phyloP scores from a whole-genome alignment of 2,329 filamentous ascomycete species.

The Pseudogymnoascus sp. region DNA sequence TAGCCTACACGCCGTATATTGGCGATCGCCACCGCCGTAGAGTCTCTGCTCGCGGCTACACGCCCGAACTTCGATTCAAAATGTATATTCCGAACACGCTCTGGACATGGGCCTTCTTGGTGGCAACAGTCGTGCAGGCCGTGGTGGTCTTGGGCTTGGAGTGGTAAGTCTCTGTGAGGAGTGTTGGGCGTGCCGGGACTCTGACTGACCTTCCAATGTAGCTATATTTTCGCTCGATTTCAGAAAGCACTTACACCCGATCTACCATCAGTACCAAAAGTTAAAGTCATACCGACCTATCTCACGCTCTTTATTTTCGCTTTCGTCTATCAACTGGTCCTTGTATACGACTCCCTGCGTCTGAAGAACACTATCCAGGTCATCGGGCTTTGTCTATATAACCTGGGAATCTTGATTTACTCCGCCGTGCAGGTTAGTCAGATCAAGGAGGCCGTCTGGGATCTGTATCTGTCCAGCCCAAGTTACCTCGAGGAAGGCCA shows the following conservation, averaged over 20 bases:
- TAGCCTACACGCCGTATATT: slow-evolving; percentile 29
- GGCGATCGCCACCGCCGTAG: slow-evolving; percentile 29
- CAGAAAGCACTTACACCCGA: slow-evolving; percentile 49
- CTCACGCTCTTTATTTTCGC: slow-evolving; percentile 95
- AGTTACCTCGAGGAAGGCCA: slow-evolving; percentile 25
- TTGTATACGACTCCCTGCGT: slow-evolving; percentile 88
- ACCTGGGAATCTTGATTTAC: slow-evolving; percentile 84
- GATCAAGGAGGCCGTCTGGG: slow-evolving; percentile 62
- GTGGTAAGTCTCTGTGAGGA: slow-evolving; percentile 51
- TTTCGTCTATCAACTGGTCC: slow-evolving; percentile 80
- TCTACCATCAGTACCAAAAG: slow-evolving; percentile 34
- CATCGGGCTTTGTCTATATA: slow-evolving; percentile 89
- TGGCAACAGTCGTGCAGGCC: slow-evolving; percentile 66
- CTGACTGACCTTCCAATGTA: slow-evolving; percentile 30
- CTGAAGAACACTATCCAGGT: slow-evolving; percentile 98
- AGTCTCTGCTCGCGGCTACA: slow-evolving; percentile 9
- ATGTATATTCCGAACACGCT: slow-evolving; percentile 73
- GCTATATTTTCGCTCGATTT: slow-evolving; percentile 85
- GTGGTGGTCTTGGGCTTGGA: slow-evolving; percentile 75
- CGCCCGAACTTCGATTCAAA: slow-evolving; percentile 28
- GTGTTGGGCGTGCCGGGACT: background rate
- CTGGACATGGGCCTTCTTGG: slow-evolving; percentile 84
- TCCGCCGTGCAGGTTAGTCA: slow-evolving; percentile 89
- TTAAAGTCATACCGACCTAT: slow-evolving; percentile 71
- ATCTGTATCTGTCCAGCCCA: slow-evolving; percentile 42